Percentiles rank a stretch among this genome's conserved stretches.
These are phyloP conservation scores for Monosporozyma unispora DNA, from an alignment of 805 yeast species.

Conservation along the genomic window DNA sequence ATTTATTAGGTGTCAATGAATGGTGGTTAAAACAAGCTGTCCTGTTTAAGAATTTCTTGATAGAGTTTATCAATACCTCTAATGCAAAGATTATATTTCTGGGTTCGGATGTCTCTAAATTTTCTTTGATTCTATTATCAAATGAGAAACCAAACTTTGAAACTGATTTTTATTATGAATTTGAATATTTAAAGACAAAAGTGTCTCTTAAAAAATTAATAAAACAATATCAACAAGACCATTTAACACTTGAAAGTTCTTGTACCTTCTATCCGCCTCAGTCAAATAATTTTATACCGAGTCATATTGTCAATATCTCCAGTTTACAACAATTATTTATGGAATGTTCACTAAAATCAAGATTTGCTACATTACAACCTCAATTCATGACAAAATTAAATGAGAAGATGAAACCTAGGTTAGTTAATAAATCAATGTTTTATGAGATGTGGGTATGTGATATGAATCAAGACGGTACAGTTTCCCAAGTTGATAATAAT, in stretches of 20 bases:
- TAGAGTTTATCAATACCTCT: conserved; percentile 16
- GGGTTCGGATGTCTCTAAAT: conserved; percentile 19
- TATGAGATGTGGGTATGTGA: conserved; percentile 43
- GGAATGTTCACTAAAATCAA: conserved; percentile 17
- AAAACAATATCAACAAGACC: too few species aligned
- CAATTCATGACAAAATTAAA: conserved; percentile 25
- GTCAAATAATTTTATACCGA: conserved; percentile 12
- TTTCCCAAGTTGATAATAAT: conserved; percentile 6
- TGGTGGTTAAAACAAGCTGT: conserved; percentile 40
- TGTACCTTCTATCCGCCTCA: conserved; percentile 9
- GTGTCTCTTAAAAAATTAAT: conserved; percentile 5
- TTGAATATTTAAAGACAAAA: conserved; percentile 29
- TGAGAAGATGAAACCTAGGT: conserved; percentile 27
- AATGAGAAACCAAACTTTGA: not conserved
- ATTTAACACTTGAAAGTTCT: not conserved
- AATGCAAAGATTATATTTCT: conserved; percentile 32
- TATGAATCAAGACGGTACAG: not conserved
- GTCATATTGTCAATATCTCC: conserved; percentile 4
- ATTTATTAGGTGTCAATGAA: conserved; percentile 21
- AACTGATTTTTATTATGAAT: conserved; percentile 38
- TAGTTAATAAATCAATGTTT: conserved; percentile 28
- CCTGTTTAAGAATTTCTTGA: conserved; percentile 30
- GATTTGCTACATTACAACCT: conserved; percentile 27
- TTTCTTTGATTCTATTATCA: not conserved
- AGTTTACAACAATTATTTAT: conserved; percentile 18